Evolutionary conservation across 179 eudicot species (phyloP).

Genomic region (Drosera spatulata): DNA sequence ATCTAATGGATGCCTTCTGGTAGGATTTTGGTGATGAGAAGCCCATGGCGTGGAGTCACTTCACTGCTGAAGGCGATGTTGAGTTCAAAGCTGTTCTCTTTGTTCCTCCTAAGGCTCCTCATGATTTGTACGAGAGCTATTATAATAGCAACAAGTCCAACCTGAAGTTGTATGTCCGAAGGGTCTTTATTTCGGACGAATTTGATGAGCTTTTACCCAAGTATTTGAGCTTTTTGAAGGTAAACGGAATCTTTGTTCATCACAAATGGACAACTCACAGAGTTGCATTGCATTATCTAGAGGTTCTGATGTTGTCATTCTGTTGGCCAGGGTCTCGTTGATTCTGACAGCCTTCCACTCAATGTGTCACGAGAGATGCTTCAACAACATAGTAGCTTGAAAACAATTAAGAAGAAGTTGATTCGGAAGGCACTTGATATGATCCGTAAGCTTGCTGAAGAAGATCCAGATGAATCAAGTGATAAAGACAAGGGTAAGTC

Average conservation of each 20-base stretch:
- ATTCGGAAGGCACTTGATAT: conserved; percentile 98
- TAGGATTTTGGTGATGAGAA: conserved; percentile 90
- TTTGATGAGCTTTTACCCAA: conserved; percentile 94
- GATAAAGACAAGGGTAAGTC: conserved; percentile 65
- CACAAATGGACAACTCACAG: too few relatives aligned
- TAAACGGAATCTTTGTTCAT: conserved; percentile 14
- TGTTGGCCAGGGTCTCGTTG: conserved; percentile 79
- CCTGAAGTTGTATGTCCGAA: conserved; percentile 76
- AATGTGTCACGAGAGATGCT: conserved; percentile 99
- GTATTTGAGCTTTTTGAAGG: conserved; percentile 82
- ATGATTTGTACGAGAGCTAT: conserved; percentile 90
- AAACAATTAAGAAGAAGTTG: conserved; percentile 90
- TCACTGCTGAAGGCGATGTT: conserved; percentile 96
- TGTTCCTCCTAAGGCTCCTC: conserved; percentile 96
- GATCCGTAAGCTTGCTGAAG: conserved; percentile 94
- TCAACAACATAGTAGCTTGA: conserved; percentile 97
- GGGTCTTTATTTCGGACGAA: conserved; percentile 96
- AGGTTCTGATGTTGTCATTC: conserved; percentile 10
- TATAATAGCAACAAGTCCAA: conserved; percentile 82
- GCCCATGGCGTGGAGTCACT: conserved; percentile 95
- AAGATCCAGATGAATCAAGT: conserved; percentile 82
- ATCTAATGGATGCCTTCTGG: too few relatives aligned
- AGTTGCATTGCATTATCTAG: neutral
- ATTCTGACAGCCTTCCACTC: conserved; percentile 93
- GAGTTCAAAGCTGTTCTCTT: conserved; percentile 93